Percentiles rank a stretch among this genome's conserved stretches.
Evolutionary conservation across 306 rosid genomes (phyloP).

Genomic region (Lathyrus tuberosus): DNA sequence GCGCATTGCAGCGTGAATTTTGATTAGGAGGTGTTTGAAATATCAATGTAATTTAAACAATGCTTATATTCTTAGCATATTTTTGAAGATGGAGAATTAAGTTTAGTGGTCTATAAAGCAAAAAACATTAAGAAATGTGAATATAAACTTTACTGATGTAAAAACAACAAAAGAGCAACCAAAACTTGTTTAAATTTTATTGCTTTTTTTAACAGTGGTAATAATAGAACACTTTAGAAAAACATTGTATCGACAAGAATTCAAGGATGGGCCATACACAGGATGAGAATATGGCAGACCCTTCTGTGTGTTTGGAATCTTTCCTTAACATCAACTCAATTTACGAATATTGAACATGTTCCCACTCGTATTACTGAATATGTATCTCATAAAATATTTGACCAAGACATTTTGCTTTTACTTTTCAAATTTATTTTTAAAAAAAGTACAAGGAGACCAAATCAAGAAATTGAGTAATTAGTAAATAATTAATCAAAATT

Average conservation of each 20-base stretch:
- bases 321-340: conserved; percentile 48
- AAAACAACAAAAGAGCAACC: conserved; percentile 28
- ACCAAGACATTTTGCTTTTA: conserved; percentile 33
- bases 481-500: conserved; percentile 8
- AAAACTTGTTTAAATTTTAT: conserved; percentile 17
- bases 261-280: conserved; percentile 67
- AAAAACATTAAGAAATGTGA: conserved; percentile 21
- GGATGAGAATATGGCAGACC: conserved; percentile 52
- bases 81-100: not conserved
- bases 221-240: conserved; percentile 39
- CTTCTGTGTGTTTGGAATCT: conserved; percentile 47
- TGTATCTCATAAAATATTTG: conserved; percentile 40
- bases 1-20: no score
- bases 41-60: no score
- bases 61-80: not conserved
- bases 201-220: conserved; percentile 12
- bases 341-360: conserved; percentile 20
- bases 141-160: conserved; percentile 4
- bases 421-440: not conserved
- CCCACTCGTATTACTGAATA: conserved; percentile 34
- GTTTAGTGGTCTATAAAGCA: conserved; percentile 17
- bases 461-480: conserved; percentile 18
- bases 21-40: no score
- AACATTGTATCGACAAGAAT: conserved; percentile 64
- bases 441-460: not conserved